These are phyloP conservation scores for Suillus subalutaceus DNA, from an alignment of 768 basidiomycete species.

Conservation along the genomic window DNA sequence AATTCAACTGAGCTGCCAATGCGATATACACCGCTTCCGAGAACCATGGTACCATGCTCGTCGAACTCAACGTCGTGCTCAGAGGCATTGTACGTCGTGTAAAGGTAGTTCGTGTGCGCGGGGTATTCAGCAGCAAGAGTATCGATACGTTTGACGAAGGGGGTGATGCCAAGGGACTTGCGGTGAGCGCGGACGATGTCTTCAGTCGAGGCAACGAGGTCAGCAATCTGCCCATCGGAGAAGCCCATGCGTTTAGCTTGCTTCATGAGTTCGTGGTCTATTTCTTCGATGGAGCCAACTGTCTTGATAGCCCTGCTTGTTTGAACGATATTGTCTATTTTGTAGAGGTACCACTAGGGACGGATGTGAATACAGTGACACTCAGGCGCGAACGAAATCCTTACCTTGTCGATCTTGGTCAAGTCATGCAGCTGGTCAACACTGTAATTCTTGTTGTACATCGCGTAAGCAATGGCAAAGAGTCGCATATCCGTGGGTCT, in stretches of 20 bases:
- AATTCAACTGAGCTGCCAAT: slow-evolving; percentile 99
- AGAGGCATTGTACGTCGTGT: slow-evolving; percentile 98
- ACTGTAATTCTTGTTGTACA: slow-evolving; percentile 90
- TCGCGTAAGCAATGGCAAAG: slow-evolving; percentile 97
- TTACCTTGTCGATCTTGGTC: slow-evolving; percentile 97
- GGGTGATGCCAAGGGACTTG: slow-evolving; percentile 86
- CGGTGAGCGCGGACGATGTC: slow-evolving; percentile 80
- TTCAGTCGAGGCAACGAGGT: slow-evolving; percentile 74
- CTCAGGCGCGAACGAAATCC: slow-evolving; percentile 13
- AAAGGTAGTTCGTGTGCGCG: slow-evolving; percentile 98
- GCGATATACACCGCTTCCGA: slow-evolving; percentile 97
- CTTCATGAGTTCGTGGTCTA: slow-evolving; percentile 77
- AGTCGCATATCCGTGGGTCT: slow-evolving; percentile 94
- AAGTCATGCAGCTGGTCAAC: slow-evolving; percentile 90
- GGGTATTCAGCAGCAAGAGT: slow-evolving; percentile 99
- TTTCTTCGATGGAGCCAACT: slow-evolving; percentile 66
- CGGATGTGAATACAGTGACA: background rate
- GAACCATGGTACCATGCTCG: slow-evolving; percentile 98
- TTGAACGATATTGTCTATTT: slow-evolving; percentile 97
- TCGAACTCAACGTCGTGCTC: slow-evolving; percentile 95
- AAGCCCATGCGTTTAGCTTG: slow-evolving; percentile 95
- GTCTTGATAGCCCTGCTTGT: slow-evolving; percentile 77
- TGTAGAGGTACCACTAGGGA: slow-evolving; percentile 93
- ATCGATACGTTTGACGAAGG: slow-evolving; percentile 99
- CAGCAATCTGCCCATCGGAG: slow-evolving; percentile 89